Evolutionary conservation across 2,329 filamentous ascomycete species (phyloP).

Genomic region (Ophiostoma fasciatum): DNA sequence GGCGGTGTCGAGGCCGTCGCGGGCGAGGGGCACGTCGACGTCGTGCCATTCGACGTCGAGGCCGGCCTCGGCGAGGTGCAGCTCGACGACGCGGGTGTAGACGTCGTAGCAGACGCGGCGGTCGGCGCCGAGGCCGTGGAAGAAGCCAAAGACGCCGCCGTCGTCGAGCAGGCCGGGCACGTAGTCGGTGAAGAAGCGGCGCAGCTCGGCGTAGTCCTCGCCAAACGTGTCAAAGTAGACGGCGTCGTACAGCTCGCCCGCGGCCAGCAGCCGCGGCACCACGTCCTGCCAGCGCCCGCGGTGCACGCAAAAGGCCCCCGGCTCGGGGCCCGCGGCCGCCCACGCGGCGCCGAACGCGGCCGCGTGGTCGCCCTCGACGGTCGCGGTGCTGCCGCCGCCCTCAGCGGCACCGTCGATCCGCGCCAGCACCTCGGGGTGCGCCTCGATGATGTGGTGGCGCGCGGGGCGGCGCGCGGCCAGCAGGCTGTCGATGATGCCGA

Average conservation of each 20-base stretch:
- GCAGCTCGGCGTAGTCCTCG: constrained; percentile 77
- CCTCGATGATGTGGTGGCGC: constrained; percentile 73
- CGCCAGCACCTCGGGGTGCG: constrained; percentile 61
- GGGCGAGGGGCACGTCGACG: constrained; percentile 58
- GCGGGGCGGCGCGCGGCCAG: constrained; percentile 54
- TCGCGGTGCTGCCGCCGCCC: constrained; percentile 36
- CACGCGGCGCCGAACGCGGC: constrained; percentile 35
- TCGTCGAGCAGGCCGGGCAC: constrained; percentile 65
- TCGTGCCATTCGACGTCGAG: constrained; percentile 81
- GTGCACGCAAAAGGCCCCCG: constrained; percentile 59
- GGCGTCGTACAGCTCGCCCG: constrained; percentile 61
- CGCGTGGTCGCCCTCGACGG: constrained; percentile 24
- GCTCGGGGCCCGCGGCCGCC: constrained; percentile 38
- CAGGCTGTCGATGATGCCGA: constrained; percentile 75
- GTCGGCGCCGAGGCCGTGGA: constrained; percentile 86
- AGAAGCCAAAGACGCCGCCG: constrained; percentile 67
- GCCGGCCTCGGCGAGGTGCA: constrained; percentile 79
- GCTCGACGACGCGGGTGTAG: constrained; percentile 80
- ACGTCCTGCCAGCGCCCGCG: constrained; percentile 71
- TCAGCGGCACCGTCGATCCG: constrained; percentile 32
- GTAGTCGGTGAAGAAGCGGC: constrained; percentile 75
- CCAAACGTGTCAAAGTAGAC: constrained; percentile 98
- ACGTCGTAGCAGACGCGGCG: constrained; percentile 90
- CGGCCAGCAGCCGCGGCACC: constrained; percentile 49
- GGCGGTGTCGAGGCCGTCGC: constrained; percentile 44